Base-by-base conservation (phyloP, 1,284 basidiomycete genomes). In the Ganoderma sp. region DNA sequence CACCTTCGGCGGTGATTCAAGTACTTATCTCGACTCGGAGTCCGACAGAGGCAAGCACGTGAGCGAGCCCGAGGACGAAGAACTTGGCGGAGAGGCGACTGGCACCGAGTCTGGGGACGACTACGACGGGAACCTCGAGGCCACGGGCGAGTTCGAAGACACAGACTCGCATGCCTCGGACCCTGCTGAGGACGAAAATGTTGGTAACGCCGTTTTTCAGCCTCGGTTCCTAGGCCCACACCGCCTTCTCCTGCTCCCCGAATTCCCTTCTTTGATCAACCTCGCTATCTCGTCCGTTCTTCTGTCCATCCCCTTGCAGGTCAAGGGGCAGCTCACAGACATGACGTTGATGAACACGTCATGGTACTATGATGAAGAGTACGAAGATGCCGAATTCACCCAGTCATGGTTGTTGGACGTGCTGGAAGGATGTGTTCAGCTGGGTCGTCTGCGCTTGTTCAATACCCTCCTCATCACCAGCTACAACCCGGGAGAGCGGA, bases 211-310 rank as follows among this genome's bases (percentile, higher is more conserved):
- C 19, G 52, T 28, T 32, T 32, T 32, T 56, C 12, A 56, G 28
- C 7, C 32, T 14, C 17, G 4, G 9, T 22, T 4, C 12, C 12
- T 22, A 32, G 15, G 0, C 17, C 15, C 41, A 17, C 42, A 22
- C 42, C 25, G 25, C 9, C 10, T 32, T 10, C 59, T 61, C 10
- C 17, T 1, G 15, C 61, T 61, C n/a, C 61, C 61, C 4, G 1
- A 60, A 19, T 45, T 63, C 2, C 61, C 66, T n/a, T 15, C 43
- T 12, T 56, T 63, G 19, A 22, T n/a, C 25, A 32, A 57, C 10
- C 56, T 67, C 1, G 17, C 61, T 34, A 10, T 58, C 45, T 37
- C 54, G 3, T 61, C 61, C 15, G 15, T 59, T 4, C 52, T 56
- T 8, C 15, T 56, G 15, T 56, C 52, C 2, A 28, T 56, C 17